Percentiles rank a stretch among this genome's conserved stretches.
These are phyloP conservation scores for Aschersonia sp. DNA, from an alignment of 2,329 filamentous ascomycete genomes.

Conservation along the genomic window DNA sequence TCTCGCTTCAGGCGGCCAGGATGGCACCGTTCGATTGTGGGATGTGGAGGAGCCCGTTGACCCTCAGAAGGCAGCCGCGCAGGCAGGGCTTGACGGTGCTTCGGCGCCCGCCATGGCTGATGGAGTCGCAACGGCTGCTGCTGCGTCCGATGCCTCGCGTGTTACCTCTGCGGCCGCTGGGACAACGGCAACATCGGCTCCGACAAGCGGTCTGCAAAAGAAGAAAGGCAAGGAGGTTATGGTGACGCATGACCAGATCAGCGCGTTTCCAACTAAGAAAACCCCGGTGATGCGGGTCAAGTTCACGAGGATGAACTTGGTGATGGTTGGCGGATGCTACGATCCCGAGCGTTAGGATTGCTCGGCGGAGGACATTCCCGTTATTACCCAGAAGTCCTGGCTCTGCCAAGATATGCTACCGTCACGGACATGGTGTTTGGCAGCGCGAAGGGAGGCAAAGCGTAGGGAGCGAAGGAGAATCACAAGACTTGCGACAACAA, in stretches of 20 bases:
- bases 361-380: slow-evolving; percentile 3
- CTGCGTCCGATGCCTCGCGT: slow-evolving; percentile 7
- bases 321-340: slow-evolving; percentile 68
- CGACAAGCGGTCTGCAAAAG: slow-evolving; percentile 28
- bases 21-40: slow-evolving; percentile 89
- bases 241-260: slow-evolving; percentile 86
- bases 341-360: slow-evolving; percentile 31
- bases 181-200: slow-evolving; percentile 9
- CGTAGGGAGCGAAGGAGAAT: slow-evolving; percentile 2
- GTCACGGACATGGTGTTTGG: slow-evolving; percentile 1
- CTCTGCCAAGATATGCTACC: slow-evolving; percentile 2
- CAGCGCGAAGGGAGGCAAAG: slow-evolving; percentile 3
- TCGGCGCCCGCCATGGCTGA: slow-evolving; percentile 27
- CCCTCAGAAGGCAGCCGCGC: slow-evolving; percentile 39
- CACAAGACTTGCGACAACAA: neutral
- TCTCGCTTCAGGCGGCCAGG: slow-evolving; percentile 78
- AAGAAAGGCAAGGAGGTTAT: slow-evolving; percentile 85
- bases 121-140: slow-evolving; percentile 16
- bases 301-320: slow-evolving; percentile 90
- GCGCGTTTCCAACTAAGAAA: slow-evolving; percentile 90
- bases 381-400: neutral
- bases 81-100: slow-evolving; percentile 28
- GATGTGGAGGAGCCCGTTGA: slow-evolving; percentile 65
- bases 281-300: slow-evolving; percentile 84
- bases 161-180: slow-evolving; percentile 11